Evolutionary conservation across 2,329 filamentous ascomycete genomes (phyloP), one percentile per base, ranked within the genome.

Genomic region (Hymenoscyphus occultus): DNA sequence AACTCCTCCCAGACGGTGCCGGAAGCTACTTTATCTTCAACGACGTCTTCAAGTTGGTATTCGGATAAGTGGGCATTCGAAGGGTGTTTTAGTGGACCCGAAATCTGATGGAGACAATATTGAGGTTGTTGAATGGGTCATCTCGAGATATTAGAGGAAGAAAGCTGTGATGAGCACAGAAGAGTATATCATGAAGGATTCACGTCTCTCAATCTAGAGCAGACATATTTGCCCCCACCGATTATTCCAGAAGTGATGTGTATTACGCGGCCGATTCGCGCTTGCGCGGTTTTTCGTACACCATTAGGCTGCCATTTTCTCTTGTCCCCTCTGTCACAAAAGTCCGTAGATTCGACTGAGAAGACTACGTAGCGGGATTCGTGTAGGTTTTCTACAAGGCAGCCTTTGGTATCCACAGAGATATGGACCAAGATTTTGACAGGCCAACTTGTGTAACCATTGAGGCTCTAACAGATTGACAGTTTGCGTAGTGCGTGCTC

Each of bases 41-140:
- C 83, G 94, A 98, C 78, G 81, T 98, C 77, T 98, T 98, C 88
- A 91, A 91, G 80, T 86, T 98, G 68, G 86, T 97, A 72, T 94
- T 91, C 79, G 83, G 71, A 67, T 74, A 61, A 28, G 69, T 39
- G 22, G 40, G 42, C 22, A 56, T 62, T 14, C 58, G 39, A 32
- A 35, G 31, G 28, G 22, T 58, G 51, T 19, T 42, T 22, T 54
- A 70, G 67, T 69, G 66, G 71, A 70, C 62, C 69, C 65, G 68
- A 39, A 65, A 63, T 60, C 60, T 56, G 42, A 56, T 59, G 58
- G 51, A 54, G 39, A 51, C 12, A 62, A 67, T 60, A 40, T 62
- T 42, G 63, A 59, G 63, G 64, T 59, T 71, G 69, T 19, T 65
- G 63, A 65, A 67, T 64, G 66, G 68, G 63, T 68, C 71, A 70